Conservation (phyloP, 2,329 filamentous ascomycete genomes). For the Dactylellina parvicollis region DNA sequence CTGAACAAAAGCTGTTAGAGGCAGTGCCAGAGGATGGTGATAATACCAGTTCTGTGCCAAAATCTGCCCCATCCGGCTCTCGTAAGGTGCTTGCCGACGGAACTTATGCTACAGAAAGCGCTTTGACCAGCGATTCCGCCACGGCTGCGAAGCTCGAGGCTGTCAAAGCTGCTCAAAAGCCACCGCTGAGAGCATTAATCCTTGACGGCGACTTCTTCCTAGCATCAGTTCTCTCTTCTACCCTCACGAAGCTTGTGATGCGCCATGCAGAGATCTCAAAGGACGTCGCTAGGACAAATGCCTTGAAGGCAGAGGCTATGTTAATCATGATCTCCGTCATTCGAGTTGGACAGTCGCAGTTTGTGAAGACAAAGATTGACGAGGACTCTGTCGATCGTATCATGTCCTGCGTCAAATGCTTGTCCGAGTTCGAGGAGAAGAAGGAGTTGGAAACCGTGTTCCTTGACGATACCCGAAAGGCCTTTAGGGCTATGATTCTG, state of each 20-base stretch:
- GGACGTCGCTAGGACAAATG: slow-evolving; percentile 87
- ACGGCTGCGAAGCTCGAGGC: slow-evolving; percentile 91
- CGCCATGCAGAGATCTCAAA: slow-evolving; percentile 91
- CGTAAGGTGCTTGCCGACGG: slow-evolving; percentile 93
- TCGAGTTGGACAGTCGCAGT: slow-evolving; percentile 97
- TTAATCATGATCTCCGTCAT: slow-evolving; percentile 99
- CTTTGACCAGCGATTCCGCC: slow-evolving; percentile 89
- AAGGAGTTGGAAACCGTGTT: slow-evolving; percentile 93
- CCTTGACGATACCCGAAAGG: slow-evolving; percentile 91
- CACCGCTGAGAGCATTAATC: slow-evolving; percentile 90
- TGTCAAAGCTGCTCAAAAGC: slow-evolving; percentile 96
- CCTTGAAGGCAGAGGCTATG: slow-evolving; percentile 95
- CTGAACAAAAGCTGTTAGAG: slow-evolving; percentile 89
- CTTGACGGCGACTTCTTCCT: slow-evolving; percentile 98
- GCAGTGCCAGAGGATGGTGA: slow-evolving; percentile 74
- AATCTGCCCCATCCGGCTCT: slow-evolving; percentile 81
- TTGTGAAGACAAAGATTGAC: slow-evolving; percentile 95
- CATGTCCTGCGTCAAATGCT: slow-evolving; percentile 93
- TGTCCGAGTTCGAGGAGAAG: slow-evolving; percentile 87
- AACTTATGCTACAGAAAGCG: slow-evolving; percentile 96
- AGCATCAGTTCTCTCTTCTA: slow-evolving; percentile 92
- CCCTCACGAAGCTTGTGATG: slow-evolving; percentile 97
- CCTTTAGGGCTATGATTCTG: slow-evolving; percentile 96
- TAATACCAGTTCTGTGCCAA: slow-evolving; percentile 74
- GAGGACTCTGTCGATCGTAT: slow-evolving; percentile 98